These are phyloP conservation scores for Ceratobasidium sp. DNA, from an alignment of 1,284 basidiomycete genomes.

Conservation along the genomic window DNA sequence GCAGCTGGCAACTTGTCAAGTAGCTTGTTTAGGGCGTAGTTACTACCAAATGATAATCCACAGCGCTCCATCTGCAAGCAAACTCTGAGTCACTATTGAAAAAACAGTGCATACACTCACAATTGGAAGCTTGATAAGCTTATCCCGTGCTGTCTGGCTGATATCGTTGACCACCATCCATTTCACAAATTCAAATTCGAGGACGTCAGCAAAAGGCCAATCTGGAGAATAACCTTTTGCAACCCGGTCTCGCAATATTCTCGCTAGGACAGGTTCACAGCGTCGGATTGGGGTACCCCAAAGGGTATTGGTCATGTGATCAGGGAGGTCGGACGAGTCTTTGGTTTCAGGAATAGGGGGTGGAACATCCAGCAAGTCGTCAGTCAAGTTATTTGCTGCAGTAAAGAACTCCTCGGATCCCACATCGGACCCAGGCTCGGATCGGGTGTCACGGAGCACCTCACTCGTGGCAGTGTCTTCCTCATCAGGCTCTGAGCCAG, in stretches of 20 bases:
- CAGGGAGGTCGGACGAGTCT: not conserved
- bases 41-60: conserved; percentile 12
- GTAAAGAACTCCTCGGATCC: not conserved
- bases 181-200: conserved; percentile 19
- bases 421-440: not conserved
- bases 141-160: not conserved
- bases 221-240: not conserved
- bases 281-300: not conserved
- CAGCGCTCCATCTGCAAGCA: not conserved
- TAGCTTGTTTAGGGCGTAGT: not conserved
- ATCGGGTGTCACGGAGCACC: not conserved
- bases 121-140: not conserved
- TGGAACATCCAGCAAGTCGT: not conserved
- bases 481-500: not conserved
- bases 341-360: not conserved
- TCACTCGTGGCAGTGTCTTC: not conserved
- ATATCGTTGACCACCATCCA: conserved; percentile 12
- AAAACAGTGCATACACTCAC: not conserved
- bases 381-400: not conserved
- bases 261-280: not conserved
- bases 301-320: not conserved
- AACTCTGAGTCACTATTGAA: not conserved
- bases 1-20: conserved; percentile 13
- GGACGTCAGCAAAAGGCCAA: conserved; percentile 1
- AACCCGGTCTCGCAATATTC: not conserved